Base-by-base conservation (phyloP, 2,329 filamentous ascomycete species). In the Cytospora mali region DNA sequence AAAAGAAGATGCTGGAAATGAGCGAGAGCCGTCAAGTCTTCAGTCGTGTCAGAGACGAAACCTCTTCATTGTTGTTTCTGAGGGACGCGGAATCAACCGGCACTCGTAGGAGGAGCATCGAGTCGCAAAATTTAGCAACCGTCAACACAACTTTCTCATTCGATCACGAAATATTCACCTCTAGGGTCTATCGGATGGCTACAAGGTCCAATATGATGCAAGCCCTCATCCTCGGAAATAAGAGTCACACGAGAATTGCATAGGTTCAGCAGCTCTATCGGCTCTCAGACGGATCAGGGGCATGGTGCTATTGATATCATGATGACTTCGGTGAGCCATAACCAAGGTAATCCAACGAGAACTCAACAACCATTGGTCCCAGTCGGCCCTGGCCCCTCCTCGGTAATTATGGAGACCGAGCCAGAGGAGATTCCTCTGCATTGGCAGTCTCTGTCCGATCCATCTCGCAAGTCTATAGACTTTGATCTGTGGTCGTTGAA, bases 151-250 rank as follows among this genome's bases (percentile, higher is more conserved):
- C 52, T 2, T 55, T 55, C 25, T 16, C 31, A 4, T 55, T 55
- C 31, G 52, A 39, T 9, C 10, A 14, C 18, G 52, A 55, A 16
- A 25, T 55, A 6, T 55, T 55, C 21, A 39, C 14, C 21, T 55
- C 52, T 2, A 39, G n/a, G 25, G 52, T 55, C 4, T 55, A 55
- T 23, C 52, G 25, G 14, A 39, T 11, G 52, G 52, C 52, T 4
- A 55, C 31, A 13, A 39, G 52, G n/a, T 54, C 52, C 21, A 55
- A n/a, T 16, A 55, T 55, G 31, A 18, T 55, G 9, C n/a, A 11
- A 4, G 31, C 31, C 18, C 31, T 55, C 14, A 1, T 55, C 9
- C 16, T 27, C 2, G 4, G 18, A 39, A 4, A 18, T 39, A 39
- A 39, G 14, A 39, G 35, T 39, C 14, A 39, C 35, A 18, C 14